Percentiles rank a stretch among this genome's conserved stretches.
Conservation (phyloP, 345 rosid species). For the Gossypium australe region DNA sequence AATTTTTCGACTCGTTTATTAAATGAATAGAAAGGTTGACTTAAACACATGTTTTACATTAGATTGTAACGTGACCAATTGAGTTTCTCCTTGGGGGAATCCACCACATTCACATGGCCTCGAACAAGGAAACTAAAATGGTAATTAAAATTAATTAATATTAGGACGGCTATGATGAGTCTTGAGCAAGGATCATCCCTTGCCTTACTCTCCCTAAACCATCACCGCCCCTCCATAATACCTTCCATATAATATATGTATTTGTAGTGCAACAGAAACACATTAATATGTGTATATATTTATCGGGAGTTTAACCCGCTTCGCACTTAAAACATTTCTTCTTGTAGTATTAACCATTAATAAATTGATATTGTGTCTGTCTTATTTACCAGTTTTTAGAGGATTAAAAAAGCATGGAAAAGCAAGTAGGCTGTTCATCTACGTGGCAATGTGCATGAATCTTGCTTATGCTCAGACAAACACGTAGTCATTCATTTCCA, state of each 20-base stretch:
- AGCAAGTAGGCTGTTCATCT: neutral
- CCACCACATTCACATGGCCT: neutral
- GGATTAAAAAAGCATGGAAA: constrained; percentile 7
- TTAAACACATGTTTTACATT: neutral
- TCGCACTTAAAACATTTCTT: neutral
- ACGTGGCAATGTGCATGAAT: constrained; percentile 28
- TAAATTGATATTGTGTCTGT: neutral
- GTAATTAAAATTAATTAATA: constrained; percentile 2
- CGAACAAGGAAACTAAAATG: neutral
- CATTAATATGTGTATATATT: neutral
- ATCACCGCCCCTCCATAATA: constrained; percentile 13
- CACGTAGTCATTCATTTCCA: constrained; percentile 5
- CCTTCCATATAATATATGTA: neutral
- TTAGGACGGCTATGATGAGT: constrained; percentile 27
- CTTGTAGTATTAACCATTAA: neutral
- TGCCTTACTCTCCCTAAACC: neutral
- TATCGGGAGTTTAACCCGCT: neutral
- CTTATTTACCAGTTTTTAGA: neutral
- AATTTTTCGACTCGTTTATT: too few relatives aligned
- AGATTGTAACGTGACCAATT: neutral
- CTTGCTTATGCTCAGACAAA: constrained; percentile 9
- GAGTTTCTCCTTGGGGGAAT: constrained; percentile 9
- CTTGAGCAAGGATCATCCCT: neutral
- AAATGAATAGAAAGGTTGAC: neutral
- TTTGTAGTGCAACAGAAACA: neutral